A percentile compares a stretch with the other conserved stretches of the same genome.
Evolutionary conservation across 2,329 filamentous ascomycete species (phyloP).

Genomic region (Aspergillus piperis): DNA sequence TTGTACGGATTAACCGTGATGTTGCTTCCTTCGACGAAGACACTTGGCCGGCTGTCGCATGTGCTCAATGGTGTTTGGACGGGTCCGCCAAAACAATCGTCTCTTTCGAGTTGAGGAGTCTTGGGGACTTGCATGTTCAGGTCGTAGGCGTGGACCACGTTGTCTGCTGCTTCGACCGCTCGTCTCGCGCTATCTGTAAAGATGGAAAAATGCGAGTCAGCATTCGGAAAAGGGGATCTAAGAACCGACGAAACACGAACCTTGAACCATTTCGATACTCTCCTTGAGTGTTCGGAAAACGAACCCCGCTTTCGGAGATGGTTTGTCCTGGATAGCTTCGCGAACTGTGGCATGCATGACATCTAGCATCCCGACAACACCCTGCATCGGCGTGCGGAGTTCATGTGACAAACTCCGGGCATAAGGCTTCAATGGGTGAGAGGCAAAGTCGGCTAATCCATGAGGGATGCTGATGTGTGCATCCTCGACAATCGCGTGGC

Average conservation of each 20-base stretch:
- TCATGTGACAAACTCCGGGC: constrained; percentile 73
- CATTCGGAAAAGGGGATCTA: background rate
- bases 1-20: constrained; percentile 49
- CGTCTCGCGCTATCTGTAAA: constrained; percentile 65
- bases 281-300: constrained; percentile 65
- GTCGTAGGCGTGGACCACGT: constrained; percentile 74
- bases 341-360: constrained; percentile 73
- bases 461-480: constrained; percentile 53
- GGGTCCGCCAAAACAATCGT: constrained; percentile 34
- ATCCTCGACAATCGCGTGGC: constrained; percentile 21
- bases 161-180: constrained; percentile 72
- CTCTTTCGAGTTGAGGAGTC: constrained; percentile 51
- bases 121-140: constrained; percentile 75
- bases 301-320: constrained; percentile 52
- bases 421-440: constrained; percentile 69
- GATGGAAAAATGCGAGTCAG: constrained; percentile 5
- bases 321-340: constrained; percentile 61
- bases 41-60: constrained; percentile 40
- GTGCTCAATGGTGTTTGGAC: constrained; percentile 24
- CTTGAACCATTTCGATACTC: constrained; percentile 71
- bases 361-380: constrained; percentile 73
- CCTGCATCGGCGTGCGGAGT: constrained; percentile 72
- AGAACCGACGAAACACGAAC: constrained; percentile 37
- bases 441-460: constrained; percentile 55
- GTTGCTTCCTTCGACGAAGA: constrained; percentile 47